Base-by-base conservation (phyloP, 257 asterid species). In the Lycium ferocissimum region DNA sequence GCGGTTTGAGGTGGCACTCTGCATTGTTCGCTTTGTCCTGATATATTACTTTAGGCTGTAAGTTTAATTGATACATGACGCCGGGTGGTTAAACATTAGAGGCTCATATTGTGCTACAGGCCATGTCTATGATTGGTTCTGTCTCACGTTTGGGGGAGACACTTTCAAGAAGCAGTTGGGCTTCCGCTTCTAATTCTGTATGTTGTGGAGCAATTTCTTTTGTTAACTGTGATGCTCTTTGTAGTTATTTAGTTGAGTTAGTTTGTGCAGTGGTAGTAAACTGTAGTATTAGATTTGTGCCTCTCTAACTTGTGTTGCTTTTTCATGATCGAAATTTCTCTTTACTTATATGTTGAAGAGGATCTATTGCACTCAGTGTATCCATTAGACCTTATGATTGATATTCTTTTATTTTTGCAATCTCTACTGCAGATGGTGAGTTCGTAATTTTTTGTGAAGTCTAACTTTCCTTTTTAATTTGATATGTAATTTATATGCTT, bases 181-280 rank as follows among this genome's bases (percentile, higher is more conserved):
- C 40, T 13, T 49, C 81, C 10, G 81, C 59, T 20, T 75, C 62
- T 75, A 75, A 47, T 75, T 51, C 43, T 75, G 81, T 75, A 49
- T 49, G 62, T 49, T 49, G 43, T 49, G 80, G 80, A 22, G 11
- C 45, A 49, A 75, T 6, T 75, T 49, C 45, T 62, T 54, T 49
- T 75, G 62, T 75, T 26, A 75, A 22, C 59, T 72, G n/a, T 71
- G 15, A 72, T n/a, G 59, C 38, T 47, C 40, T 47, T 73, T 45
- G 59, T 20, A 47, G 59, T 73, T 73, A 73, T 73, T 73, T 73
- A 13, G 59, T 10, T 73, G n/a, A 73, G 59, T 47, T 73, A 47
- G 76, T 76, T 51, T 22, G 61, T 13, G 51, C 20, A 49, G 22
- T 66, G 33, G 17, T 69, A 69, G 78, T 37, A 69, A 37, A 26